A percentile compares a stretch with the other conserved stretches of the same genome.
Evolutionary conservation across 73 alveolate species (phyloP).

Genomic region (Strombidium stylifer): DNA sequence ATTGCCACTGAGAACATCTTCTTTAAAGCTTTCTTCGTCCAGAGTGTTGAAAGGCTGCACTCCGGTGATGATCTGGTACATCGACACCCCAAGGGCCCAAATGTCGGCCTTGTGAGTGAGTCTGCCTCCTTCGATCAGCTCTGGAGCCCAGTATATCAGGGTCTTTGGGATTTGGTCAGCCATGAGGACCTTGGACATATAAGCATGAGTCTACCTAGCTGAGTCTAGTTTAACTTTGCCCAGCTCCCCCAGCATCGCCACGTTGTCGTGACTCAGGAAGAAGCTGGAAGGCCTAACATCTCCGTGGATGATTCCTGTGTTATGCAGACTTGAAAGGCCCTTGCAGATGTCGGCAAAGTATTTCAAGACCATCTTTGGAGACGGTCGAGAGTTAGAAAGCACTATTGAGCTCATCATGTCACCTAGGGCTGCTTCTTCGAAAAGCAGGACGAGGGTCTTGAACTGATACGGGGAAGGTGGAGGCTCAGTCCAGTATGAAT

Average conservation of each 20-base stretch:
- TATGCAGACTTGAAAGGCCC: slow-evolving; percentile 50
- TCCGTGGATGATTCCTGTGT: slow-evolving; percentile 59
- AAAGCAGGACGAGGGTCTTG: slow-evolving; percentile 45
- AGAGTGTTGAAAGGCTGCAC: slow-evolving; percentile 67
- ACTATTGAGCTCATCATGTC: slow-evolving; percentile 63
- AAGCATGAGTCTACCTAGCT: slow-evolving; percentile 65
- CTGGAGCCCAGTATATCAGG: slow-evolving; percentile 68
- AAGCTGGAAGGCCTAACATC: slow-evolving; percentile 56
- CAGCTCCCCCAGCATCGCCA: slow-evolving; percentile 60
- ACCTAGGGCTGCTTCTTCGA: slow-evolving; percentile 62
- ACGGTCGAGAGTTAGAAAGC: slow-evolving; percentile 47
- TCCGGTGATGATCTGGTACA: slow-evolving; percentile 65
- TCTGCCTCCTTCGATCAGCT: slow-evolving; percentile 52
- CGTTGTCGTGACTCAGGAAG: slow-evolving; percentile 34
- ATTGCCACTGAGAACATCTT: slow-evolving; percentile 56
- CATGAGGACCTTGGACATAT: slow-evolving; percentile 53
- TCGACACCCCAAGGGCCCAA: slow-evolving; percentile 68
- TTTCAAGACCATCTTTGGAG: slow-evolving; percentile 53
- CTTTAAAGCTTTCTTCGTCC: slow-evolving; percentile 57
- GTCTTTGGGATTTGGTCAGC: slow-evolving; percentile 70
- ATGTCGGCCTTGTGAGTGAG: slow-evolving; percentile 63
- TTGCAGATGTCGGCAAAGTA: slow-evolving; percentile 55
- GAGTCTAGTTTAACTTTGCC: slow-evolving; percentile 68
- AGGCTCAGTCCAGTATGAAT: slow-evolving; percentile 64
- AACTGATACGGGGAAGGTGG: slow-evolving; percentile 50